Percentiles rank a stretch among this genome's conserved stretches.
Conservation (phyloP, 1,284 basidiomycete genomes). For the Stereum hirsutum region DNA sequence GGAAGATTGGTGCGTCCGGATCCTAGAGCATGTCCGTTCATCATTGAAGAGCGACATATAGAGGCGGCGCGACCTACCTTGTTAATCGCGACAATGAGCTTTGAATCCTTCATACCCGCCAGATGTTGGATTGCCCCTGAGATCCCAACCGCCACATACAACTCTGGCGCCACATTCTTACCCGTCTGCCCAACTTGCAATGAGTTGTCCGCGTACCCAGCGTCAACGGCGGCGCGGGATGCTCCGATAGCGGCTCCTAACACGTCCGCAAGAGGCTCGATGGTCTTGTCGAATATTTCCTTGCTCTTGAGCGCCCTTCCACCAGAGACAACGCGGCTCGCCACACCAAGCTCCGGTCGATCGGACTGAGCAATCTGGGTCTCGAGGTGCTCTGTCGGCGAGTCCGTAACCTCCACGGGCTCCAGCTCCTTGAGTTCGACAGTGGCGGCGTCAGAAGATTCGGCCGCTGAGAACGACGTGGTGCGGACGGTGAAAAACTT, state of each 20-base stretch:
- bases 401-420: constrained; percentile 54
- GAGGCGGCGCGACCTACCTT: constrained; percentile 47
- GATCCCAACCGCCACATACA: constrained; percentile 96
- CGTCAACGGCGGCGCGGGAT: constrained; percentile 95
- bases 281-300: constrained; percentile 82
- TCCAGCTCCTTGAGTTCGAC: constrained; percentile 60
- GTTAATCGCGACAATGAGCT: constrained; percentile 97
- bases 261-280: constrained; percentile 91
- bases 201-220: constrained; percentile 97
- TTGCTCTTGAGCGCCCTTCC: constrained; percentile 94
- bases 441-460: constrained; percentile 36
- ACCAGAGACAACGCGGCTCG: constrained; percentile 87
- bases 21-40: constrained; percentile 43
- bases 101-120: constrained; percentile 99
- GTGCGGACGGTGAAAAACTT: constrained; percentile 95
- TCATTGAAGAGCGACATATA: neutral
- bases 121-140: constrained; percentile 98
- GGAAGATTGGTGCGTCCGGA: constrained; percentile 97
- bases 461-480: constrained; percentile 85
- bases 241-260: constrained; percentile 96
- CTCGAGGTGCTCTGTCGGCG: constrained; percentile 69
- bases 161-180: constrained; percentile 90
- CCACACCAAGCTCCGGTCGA: constrained; percentile 87
- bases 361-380: constrained; percentile 88
- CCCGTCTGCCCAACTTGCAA: constrained; percentile 99